A percentile compares a stretch with the other conserved stretches of the same genome.
These are phyloP conservation scores for Pseudogymnoascus sp. DNA, from an alignment of 2,329 filamentous ascomycete genomes.

Conservation along the genomic window DNA sequence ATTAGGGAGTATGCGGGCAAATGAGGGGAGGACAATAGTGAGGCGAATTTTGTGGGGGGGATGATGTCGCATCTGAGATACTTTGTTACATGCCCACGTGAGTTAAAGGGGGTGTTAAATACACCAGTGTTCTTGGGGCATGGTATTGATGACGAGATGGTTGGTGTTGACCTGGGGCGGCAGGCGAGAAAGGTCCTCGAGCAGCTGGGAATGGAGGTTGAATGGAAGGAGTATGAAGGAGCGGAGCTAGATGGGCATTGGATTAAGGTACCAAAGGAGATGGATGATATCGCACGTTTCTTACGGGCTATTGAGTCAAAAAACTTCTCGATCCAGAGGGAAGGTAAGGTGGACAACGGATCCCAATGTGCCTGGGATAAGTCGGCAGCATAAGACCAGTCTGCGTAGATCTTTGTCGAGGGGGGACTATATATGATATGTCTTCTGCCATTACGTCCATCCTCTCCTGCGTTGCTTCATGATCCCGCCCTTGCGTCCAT, in stretches of 20 bases:
- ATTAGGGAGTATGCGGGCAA: conserved; percentile 21
- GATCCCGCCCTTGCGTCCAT: background rate
- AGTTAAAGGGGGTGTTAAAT: background rate
- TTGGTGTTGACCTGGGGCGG: conserved; percentile 31
- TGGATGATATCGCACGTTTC: conserved; percentile 37
- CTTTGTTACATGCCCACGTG: background rate
- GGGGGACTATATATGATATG: background rate
- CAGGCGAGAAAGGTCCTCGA: conserved; percentile 29
- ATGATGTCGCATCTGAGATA: background rate
- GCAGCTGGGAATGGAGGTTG: conserved; percentile 28
- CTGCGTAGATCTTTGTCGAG: background rate
- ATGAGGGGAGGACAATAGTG: background rate
- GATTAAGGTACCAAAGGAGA: conserved; percentile 40
- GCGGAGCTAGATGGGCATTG: conserved; percentile 34
- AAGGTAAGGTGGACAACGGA: background rate
- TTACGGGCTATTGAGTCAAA: conserved; percentile 12
- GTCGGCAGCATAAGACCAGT: background rate
- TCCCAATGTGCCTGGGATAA: background rate
- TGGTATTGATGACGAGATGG: conserved; percentile 34
- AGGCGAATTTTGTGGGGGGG: background rate
- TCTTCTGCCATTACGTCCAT: background rate
- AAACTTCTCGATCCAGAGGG: too few species aligned
- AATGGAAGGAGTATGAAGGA: conserved; percentile 32
- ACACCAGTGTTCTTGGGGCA: conserved; percentile 41
- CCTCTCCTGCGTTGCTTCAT: too few species aligned